Evolutionary conservation across 2,329 filamentous ascomycete species (phyloP), one percentile per base, ranked within the genome.

Genomic region (Neoarthrinium moseri): DNA sequence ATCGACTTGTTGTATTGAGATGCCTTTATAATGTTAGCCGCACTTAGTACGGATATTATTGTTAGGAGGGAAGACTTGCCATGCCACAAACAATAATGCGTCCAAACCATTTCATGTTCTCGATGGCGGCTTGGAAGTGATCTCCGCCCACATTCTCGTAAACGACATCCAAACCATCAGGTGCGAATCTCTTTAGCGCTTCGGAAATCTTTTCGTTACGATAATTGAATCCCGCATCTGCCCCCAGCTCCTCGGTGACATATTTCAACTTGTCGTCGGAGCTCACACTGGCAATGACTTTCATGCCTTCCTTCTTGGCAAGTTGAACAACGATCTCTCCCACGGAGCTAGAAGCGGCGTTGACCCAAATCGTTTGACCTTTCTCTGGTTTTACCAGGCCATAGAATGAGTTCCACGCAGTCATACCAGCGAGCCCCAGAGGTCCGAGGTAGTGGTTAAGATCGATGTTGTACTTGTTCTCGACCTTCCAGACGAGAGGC

Each of bases 341-440:
- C 6, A 43, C 40, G 3, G 40, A 43, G 29, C 40, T 43, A 29
- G 27, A 20, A 18, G 40, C 40, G 27, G 40, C 40, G 13, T 43
- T 43, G 40, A 43, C 40, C 40, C 40, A 43, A 29, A 43, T 43
- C 18, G 40, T 43, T 29, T 43, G 23, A 20, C 40, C 40, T 29
- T 43, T 43, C 27, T 33, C 40, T 17, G 40, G 40, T 29, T 43
- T 43, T 8, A 43, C 40, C 27, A 43, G 27, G 40, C 40, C 40
- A n/a, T 43, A 43, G 40, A 43, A 43, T 13, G 40, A 43, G 40
- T 43, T 43, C 40, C 40, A 43, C 6, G 40, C 40, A 11, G 40
- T 43, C 40, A 43, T 43, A 10, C 40, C 40, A 13, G 40, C 40
- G 2, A 43, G 27, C 8, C 40, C 40, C 11, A 43, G 40, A 7